Base-by-base conservation (phyloP, 2,329 filamentous ascomycete genomes). In the Clonostachys sp. region DNA sequence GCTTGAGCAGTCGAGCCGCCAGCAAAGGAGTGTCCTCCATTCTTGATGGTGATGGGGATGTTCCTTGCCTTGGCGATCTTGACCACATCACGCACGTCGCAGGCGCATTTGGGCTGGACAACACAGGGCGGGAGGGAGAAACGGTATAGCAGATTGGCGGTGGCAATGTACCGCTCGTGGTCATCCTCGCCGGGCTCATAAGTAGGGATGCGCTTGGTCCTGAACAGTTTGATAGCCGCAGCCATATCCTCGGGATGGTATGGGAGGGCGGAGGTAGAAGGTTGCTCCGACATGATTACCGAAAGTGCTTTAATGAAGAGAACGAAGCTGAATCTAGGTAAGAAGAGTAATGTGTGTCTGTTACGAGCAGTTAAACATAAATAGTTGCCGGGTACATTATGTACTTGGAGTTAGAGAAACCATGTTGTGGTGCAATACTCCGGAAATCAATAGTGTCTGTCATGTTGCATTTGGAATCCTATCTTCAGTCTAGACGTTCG, bases 41-140 rank as follows among this genome's bases (percentile, higher is more conserved):
- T 36, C 0, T 47, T 12, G 12, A 51, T 51, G 35, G 63, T 55
- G 8, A 65, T 49, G 1, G 48, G 34, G 2, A 60, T 59, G 0
- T 51, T 45, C 4, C 61, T 63, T 61, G 36, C 36, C 36, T 18
- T 39, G 36, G 36, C 36, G 14, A 67, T 59, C 5, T 52, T 54
- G 0, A 45, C 33, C 5, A 68, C 17, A 3, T n/a, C 17, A 8
- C 17, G 36, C 7, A 39, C 36, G 36, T 39, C 14, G 17, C 36
- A n/a, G 14, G 36, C 14, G 36, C 17, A n/a, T 5, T 39, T 18
- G 14, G 36, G 36, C 17, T 39, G 36, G 17, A 39, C 36, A n/a
- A 39, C 36, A 39, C 36, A 39, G 36, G 14, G 14, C 3, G 36
- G 36, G 14, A n/a, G 14, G 17, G 36, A 39, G 36, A 39, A 39